A percentile compares a stretch with the other conserved stretches of the same genome.
Conservation (phyloP, 768 basidiomycete genomes). For the Rhodotorula diobovata region DNA sequence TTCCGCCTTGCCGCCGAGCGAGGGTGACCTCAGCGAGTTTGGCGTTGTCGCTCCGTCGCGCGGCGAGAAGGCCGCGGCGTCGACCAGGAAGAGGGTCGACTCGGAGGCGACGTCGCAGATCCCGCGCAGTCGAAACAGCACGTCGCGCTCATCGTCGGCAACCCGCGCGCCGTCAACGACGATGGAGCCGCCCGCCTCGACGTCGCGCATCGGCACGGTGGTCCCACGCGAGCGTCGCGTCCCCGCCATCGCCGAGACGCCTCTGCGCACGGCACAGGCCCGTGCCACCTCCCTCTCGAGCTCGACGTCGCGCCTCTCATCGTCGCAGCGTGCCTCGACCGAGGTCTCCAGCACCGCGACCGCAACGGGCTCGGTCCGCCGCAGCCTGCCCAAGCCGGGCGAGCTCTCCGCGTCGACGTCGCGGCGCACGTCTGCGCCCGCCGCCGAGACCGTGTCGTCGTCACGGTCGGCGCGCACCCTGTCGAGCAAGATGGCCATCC, state of each 20-base stretch:
- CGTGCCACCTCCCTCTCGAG: slow-evolving; percentile 7
- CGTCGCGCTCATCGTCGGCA: slow-evolving; percentile 1
- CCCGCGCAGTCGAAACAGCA: slow-evolving; percentile 32
- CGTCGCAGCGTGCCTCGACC: not conserved
- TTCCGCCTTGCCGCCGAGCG: not conserved
- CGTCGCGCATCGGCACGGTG: not conserved
- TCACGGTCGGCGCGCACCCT: slow-evolving; percentile 43
- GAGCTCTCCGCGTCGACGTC: not conserved
- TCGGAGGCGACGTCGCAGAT: slow-evolving; percentile 29
- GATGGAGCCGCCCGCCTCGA: slow-evolving; percentile 3
- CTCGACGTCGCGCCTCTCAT: slow-evolving; percentile 11
- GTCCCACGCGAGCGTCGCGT: slow-evolving; percentile 13
- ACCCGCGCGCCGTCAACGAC: not conserved
- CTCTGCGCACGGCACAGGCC: not conserved
- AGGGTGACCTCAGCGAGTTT: slow-evolving; percentile 17
- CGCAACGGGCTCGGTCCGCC: not conserved
- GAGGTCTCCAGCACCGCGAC: not conserved
- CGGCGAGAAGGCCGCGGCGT: slow-evolving; percentile 23
- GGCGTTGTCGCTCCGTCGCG: slow-evolving; percentile 22
- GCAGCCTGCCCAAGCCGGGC: not conserved
- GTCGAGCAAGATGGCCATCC: slow-evolving; percentile 57
- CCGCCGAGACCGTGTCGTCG: not conserved
- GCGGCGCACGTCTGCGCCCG: slow-evolving; percentile 18
- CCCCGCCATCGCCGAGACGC: not conserved
- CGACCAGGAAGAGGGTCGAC: slow-evolving; percentile 20